Evolutionary conservation across 108 stramenopile genomes (phyloP).

Genomic region (Nitzschia sp.): DNA sequence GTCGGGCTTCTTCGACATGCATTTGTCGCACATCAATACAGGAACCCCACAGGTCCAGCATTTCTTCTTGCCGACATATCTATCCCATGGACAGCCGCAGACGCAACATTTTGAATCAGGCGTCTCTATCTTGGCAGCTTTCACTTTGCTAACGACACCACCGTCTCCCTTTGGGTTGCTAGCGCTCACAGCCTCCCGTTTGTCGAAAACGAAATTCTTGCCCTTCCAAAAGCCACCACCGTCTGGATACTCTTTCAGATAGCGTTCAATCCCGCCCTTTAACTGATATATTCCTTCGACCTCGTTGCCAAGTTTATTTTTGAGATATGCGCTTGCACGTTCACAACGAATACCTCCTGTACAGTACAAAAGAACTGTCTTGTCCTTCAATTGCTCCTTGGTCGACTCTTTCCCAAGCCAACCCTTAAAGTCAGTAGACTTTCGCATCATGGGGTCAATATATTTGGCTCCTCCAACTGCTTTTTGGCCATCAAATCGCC

Average conservation of each 20-base stretch:
- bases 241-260: constrained; percentile 82
- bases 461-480: constrained; percentile 59
- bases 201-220: constrained; percentile 93
- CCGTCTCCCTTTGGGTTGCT: constrained; percentile 83
- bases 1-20: constrained; percentile 30
- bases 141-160: constrained; percentile 62
- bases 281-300: constrained; percentile 83
- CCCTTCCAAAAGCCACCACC: constrained; percentile 85
- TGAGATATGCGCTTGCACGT: constrained; percentile 81
- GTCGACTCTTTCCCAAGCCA: constrained; percentile 78
- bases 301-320: constrained; percentile 70
- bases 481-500: constrained; percentile 68
- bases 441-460: constrained; percentile 90
- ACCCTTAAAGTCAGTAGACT: constrained; percentile 82
- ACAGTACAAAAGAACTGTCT: constrained; percentile 89
- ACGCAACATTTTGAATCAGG: constrained; percentile 63
- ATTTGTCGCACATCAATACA: constrained; percentile 31
- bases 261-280: constrained; percentile 86
- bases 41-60: constrained; percentile 91
- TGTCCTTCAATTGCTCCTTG: constrained; percentile 73
- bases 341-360: constrained; percentile 92
- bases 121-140: constrained; percentile 19
- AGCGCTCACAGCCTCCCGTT: constrained; percentile 82
- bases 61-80: constrained; percentile 91
- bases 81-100: constrained; percentile 80